Evolutionary conservation across 179 eudicot species (phyloP).

Genomic region (Patellifolia procumbens): DNA sequence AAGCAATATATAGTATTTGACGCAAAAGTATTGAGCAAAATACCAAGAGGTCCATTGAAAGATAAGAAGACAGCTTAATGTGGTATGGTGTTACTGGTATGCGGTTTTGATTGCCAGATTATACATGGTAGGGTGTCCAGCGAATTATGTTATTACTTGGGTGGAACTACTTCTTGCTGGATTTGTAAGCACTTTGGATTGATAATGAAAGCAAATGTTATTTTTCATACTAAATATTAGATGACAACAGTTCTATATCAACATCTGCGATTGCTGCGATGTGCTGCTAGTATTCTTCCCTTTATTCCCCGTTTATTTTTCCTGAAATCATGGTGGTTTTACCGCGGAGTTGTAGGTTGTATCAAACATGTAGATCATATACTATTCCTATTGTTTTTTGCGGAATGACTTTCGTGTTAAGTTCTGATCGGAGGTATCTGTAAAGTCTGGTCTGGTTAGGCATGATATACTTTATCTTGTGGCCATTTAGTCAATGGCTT

Average conservation of each 20-base stretch:
- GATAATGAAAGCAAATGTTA: not conserved
- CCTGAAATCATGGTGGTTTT: not conserved
- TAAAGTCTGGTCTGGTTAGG: not conserved
- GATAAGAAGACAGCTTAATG: conserved; percentile 55
- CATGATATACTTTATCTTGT: no score
- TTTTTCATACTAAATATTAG: conserved; percentile 23
- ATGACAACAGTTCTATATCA: conserved; percentile 9
- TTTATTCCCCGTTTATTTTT: not conserved
- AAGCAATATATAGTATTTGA: conserved; percentile 66
- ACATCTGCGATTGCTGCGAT: conserved; percentile 7
- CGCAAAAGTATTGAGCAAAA: conserved; percentile 68
- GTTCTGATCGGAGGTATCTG: not conserved
- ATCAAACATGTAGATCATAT: not conserved
- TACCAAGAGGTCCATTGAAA: conserved; percentile 66
- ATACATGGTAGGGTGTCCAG: conserved; percentile 18
- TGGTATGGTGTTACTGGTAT: not conserved
- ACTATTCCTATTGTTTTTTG: not conserved
- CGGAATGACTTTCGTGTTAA: not conserved
- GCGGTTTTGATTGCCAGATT: not conserved
- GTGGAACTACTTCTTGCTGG: conserved; percentile 17
- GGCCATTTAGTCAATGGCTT: no score
- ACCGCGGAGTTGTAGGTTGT: not conserved
- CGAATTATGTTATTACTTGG: conserved; percentile 21
- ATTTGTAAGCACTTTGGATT: conserved; percentile 19
- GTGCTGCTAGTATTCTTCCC: no score